Percentiles rank a stretch among this genome's conserved stretches.
Evolutionary conservation across 805 yeast species (phyloP).

Genomic region (Hanseniaspora guilliermondii): DNA sequence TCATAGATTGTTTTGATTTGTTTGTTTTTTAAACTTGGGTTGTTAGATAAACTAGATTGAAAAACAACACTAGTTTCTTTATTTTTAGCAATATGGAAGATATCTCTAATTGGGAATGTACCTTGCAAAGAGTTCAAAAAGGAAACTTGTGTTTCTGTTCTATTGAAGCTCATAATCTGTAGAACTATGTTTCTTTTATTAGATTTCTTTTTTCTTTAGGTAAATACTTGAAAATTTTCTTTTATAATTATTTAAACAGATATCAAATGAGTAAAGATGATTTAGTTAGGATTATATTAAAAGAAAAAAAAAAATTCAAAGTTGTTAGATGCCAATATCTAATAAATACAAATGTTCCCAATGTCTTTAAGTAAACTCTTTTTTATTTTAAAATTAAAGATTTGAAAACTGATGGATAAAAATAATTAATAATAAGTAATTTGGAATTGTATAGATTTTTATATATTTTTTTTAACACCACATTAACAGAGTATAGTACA

Average conservation of each 20-base stretch:
- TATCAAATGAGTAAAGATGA: too few species aligned
- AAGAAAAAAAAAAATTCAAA: too few species aligned
- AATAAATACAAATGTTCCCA: too few species aligned
- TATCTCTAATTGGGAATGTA: conserved; percentile 7
- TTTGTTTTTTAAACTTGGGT: conserved; percentile 8
- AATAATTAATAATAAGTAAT: background rate
- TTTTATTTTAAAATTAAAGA: background rate
- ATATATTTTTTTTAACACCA: background rate
- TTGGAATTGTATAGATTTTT: background rate
- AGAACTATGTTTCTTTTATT: too few species aligned
- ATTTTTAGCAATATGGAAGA: conserved; percentile 10
- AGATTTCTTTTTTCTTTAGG: background rate
- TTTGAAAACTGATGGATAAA: too few species aligned
- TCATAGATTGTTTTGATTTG: conserved; percentile 20
- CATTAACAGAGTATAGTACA: background rate
- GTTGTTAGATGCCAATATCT: too few species aligned
- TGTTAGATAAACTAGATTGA: background rate
- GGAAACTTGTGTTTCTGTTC: background rate
- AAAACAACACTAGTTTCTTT: conserved; percentile 6
- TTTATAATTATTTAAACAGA: too few species aligned
- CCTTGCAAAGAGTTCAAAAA: conserved; percentile 2
- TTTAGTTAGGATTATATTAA: too few species aligned
- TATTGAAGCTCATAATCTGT: background rate
- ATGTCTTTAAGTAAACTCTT: background rate
- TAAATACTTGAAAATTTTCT: background rate